Evolutionary conservation across 306 rosid species (phyloP).

Genomic region (Arachis hypogaea): DNA sequence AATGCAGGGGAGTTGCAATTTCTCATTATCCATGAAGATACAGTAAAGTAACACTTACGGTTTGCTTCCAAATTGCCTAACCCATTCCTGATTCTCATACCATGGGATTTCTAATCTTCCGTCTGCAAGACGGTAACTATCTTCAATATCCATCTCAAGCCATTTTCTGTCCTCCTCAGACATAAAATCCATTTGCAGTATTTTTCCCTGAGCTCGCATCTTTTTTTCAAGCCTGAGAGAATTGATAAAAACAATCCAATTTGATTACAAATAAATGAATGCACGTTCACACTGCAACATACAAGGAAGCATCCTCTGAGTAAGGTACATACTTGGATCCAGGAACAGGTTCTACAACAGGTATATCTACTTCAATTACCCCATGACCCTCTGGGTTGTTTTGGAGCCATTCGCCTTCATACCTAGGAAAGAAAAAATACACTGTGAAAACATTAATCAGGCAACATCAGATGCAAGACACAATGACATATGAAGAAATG

Average conservation of each 20-base stretch:
- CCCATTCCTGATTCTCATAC: constrained; percentile 84
- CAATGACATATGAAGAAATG: constrained; percentile 16
- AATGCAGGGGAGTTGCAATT: constrained; percentile 11
- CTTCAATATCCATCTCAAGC: constrained; percentile 98
- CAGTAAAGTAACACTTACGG: constrained; percentile 65
- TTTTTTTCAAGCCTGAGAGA: constrained; percentile 73
- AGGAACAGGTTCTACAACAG: constrained; percentile 84
- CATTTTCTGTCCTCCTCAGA: constrained; percentile 80
- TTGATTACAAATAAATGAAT: constrained; percentile 34
- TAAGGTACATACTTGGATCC: constrained; percentile 77
- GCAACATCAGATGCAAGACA: constrained; percentile 30
- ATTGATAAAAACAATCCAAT: constrained; percentile 41
- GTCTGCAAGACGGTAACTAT: constrained; percentile 60
- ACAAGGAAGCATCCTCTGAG: constrained; percentile 11
- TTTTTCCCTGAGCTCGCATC: constrained; percentile 89
- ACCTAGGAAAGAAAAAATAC: constrained; percentile 53
- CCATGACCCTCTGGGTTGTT: constrained; percentile 92
- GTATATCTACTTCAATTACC: constrained; percentile 91
- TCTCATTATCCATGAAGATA: constrained; percentile 8
- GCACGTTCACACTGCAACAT: constrained; percentile 21
- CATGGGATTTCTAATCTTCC: constrained; percentile 67
- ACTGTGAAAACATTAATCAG: constrained; percentile 27
- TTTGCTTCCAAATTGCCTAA: constrained; percentile 61
- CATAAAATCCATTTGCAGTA: constrained; percentile 78
- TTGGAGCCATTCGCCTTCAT: constrained; percentile 99